These are phyloP conservation scores for Metschnikowia peoriensis DNA, from an alignment of 805 yeast genomes.

Conservation along the genomic window DNA sequence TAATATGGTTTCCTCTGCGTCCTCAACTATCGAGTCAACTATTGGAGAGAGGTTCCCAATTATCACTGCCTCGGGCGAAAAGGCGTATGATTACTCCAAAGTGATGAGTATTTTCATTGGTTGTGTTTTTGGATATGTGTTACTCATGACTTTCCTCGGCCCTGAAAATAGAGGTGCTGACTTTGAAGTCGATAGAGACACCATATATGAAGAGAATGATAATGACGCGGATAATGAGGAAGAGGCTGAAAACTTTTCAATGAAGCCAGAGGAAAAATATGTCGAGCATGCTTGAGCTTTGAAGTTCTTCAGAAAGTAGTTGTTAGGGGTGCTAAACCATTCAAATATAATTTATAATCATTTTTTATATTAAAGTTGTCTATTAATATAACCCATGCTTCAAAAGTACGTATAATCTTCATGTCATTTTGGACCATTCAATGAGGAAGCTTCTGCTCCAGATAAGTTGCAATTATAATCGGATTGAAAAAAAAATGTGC, in stretches of 20 bases:
- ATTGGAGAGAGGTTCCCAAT: constrained; percentile 62
- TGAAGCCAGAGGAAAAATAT: constrained; percentile 6
- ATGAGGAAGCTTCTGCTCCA: too few relatives aligned
- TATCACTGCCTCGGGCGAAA: constrained; percentile 16
- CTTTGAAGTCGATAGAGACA: constrained; percentile 17
- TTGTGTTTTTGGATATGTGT: constrained; percentile 54
- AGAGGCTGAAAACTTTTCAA: constrained; percentile 6
- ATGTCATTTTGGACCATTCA: too few relatives aligned
- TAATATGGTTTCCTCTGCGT: constrained; percentile 68
- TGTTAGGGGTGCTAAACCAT: too few relatives aligned
- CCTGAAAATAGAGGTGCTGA: constrained; percentile 46
- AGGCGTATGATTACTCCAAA: constrained; percentile 56
- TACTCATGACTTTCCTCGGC: constrained; percentile 50
- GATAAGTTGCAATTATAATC: too few relatives aligned
- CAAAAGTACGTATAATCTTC: too few relatives aligned
- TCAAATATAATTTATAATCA: too few relatives aligned
- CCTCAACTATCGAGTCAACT: constrained; percentile 67
- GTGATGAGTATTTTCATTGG: constrained; percentile 72
- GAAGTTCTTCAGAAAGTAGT: too few relatives aligned
- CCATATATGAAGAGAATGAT: constrained; percentile 10
- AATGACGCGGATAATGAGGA: constrained; percentile 7
- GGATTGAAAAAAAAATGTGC: too few relatives aligned
- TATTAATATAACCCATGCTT: too few relatives aligned
- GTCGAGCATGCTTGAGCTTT: not conserved
- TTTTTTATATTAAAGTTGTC: too few relatives aligned